Evolutionary conservation across 2,329 filamentous ascomycete species (phyloP).

Genomic region (Endoconidiophora polonica): DNA sequence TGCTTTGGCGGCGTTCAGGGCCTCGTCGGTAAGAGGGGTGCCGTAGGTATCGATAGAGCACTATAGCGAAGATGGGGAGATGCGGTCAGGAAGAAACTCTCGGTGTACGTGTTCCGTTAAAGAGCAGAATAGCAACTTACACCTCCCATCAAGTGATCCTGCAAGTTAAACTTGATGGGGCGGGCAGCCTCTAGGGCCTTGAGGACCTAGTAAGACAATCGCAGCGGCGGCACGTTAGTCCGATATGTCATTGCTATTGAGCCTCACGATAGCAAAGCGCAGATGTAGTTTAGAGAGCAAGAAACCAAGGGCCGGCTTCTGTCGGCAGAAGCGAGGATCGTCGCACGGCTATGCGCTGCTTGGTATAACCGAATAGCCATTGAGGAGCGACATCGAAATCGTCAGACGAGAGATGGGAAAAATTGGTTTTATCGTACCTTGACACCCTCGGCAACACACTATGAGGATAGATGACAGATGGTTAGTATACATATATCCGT

Average conservation of each 20-base stretch:
- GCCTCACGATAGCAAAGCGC: too few relatives aligned
- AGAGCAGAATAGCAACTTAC: constrained; percentile 37
- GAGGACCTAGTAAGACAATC: constrained; percentile 41
- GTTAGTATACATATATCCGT: too few relatives aligned
- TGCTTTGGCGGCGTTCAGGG: constrained; percentile 64
- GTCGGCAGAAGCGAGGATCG: too few relatives aligned
- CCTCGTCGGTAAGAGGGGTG: constrained; percentile 63
- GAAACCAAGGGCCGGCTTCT: too few relatives aligned
- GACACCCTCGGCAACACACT: constrained; percentile 68
- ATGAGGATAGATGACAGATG: constrained; percentile 1
- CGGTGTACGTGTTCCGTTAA: neutral
- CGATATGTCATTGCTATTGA: too few relatives aligned
- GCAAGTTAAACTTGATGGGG: constrained; percentile 66
- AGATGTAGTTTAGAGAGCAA: too few relatives aligned
- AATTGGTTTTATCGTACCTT: constrained; percentile 40
- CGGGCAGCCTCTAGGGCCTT: constrained; percentile 58
- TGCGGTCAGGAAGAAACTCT: constrained; percentile 1
- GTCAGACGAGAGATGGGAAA: neutral
- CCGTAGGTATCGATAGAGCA: constrained; percentile 76
- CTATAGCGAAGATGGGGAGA: constrained; percentile 26
- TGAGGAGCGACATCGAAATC: too few relatives aligned
- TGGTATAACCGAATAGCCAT: too few relatives aligned
- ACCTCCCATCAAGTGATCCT: constrained; percentile 80
- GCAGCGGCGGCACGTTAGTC: too few relatives aligned
- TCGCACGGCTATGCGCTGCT: too few relatives aligned